Conservation (phyloP, 495 filamentous ascomycete genomes). For the Aspergillus steynii region DNA sequence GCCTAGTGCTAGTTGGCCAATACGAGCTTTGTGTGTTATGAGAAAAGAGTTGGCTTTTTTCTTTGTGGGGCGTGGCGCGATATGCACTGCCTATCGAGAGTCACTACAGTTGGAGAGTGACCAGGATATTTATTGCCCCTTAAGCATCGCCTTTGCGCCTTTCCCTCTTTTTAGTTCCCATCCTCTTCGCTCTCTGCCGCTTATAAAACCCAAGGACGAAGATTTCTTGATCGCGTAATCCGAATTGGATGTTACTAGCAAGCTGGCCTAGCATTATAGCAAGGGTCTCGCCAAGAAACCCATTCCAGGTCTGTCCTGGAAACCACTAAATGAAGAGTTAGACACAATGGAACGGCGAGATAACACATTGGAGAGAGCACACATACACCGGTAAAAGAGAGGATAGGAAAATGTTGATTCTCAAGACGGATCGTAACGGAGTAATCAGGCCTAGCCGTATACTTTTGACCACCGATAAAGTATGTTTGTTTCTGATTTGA, state of each 20-base stretch:
- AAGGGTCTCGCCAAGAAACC: neutral
- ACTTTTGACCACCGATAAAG: conserved; percentile 1
- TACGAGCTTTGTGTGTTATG: no score
- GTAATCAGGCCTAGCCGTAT: neutral
- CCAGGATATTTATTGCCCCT: no score
- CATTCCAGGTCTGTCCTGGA: neutral
- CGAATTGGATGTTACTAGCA: neutral
- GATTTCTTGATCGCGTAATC: neutral
- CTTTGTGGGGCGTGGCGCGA: no score
- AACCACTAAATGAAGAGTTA: neutral
- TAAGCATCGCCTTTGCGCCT: no score
- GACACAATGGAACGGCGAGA: neutral
- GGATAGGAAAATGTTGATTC: neutral
- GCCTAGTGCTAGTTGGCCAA: no score
- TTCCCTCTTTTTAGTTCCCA: no score
- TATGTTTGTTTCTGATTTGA: neutral
- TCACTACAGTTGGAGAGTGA: no score
- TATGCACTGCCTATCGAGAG: no score
- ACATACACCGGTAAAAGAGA: conserved; percentile 3
- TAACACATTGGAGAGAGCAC: no score
- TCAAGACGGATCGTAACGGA: neutral
- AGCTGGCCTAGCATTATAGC: conserved; percentile 2
- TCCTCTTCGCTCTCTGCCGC: neutral
- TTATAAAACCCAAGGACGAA: neutral
- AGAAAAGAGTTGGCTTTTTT: no score